Evolutionary conservation across 2,329 filamentous ascomycete species (phyloP).

Genomic region (Plenodomus biglobosus): DNA sequence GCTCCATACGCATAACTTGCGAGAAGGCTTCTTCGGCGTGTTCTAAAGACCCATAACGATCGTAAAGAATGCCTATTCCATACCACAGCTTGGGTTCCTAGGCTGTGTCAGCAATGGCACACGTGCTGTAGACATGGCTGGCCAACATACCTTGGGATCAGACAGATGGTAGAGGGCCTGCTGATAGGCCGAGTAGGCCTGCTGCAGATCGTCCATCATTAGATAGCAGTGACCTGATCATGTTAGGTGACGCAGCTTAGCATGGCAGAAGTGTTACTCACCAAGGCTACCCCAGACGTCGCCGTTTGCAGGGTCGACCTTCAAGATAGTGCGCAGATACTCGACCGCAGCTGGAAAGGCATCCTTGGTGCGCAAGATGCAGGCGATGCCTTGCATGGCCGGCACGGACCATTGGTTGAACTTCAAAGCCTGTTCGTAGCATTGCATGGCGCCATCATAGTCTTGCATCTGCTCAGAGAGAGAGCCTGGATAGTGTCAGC

Average conservation of each 20-base stretch:
- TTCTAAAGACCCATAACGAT: slow-evolving; percentile 92
- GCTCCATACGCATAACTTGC: slow-evolving; percentile 98
- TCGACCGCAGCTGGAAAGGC: slow-evolving; percentile 93
- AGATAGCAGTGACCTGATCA: slow-evolving; percentile 86
- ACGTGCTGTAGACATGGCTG: slow-evolving; percentile 52
- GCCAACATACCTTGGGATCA: slow-evolving; percentile 74
- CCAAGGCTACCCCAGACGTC: slow-evolving; percentile 96
- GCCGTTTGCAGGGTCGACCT: slow-evolving; percentile 84
- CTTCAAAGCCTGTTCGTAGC: slow-evolving; percentile 85
- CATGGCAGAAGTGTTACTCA: slow-evolving; percentile 47
- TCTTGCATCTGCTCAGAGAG: slow-evolving; percentile 86
- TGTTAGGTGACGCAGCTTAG: slow-evolving; percentile 14
- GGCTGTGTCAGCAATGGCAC: slow-evolving; percentile 43
- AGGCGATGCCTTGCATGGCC: slow-evolving; percentile 92
- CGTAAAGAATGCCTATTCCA: slow-evolving; percentile 95
- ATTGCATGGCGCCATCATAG: slow-evolving; percentile 81
- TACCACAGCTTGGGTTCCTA: slow-evolving; percentile 98
- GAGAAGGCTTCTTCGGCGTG: slow-evolving; percentile 98
- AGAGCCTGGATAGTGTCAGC: slow-evolving; percentile 60
- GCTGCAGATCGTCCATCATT: slow-evolving; percentile 98
- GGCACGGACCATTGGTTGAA: slow-evolving; percentile 86
- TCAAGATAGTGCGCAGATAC: slow-evolving; percentile 86
- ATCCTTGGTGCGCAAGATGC: slow-evolving; percentile 87
- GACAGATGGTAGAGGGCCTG: slow-evolving; percentile 89
- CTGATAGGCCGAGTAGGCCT: slow-evolving; percentile 95